Base-by-base conservation (phyloP, 169 alveolate species). In the Plasmodium chabaudi region DNA sequence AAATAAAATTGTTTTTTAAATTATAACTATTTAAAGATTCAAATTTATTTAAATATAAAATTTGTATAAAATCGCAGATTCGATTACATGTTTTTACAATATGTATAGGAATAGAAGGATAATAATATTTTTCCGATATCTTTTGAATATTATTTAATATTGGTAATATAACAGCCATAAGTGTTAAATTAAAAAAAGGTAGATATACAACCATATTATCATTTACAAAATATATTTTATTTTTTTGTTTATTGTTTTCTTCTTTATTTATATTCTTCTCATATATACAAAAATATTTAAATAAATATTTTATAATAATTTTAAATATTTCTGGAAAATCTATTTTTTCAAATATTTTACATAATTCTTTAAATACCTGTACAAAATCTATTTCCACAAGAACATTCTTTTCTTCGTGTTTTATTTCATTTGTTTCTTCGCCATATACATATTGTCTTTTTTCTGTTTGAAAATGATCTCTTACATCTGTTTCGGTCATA, bases 141-240 rank as follows among this genome's bases (percentile, higher is more conserved):
- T 55, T 42, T 10, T 82, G 34, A n/a, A 82, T 44, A 44, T 39
- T 68, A 17, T 17, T 68, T 65, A 82, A 47, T 51, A 82, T 27
- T 6, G 90, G 90, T 55, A 56, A 13, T 47, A 82, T 9, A 19
- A 82, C 12, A 10, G 68, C 90, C 90, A 82, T 82, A 15, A 82
- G 51, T 7, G 57, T 17, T n/a, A 82, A 69, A 42, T 82, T 70
- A 47, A 19, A 82, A 61, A 82, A 82, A 42, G 90, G 90, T 13
- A 82, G 47, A 82, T 82, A 82, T 27, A 82, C 15, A 19, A 39
- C 4, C 10, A 53, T 39, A 46, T 82, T 64, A n/a, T 60, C 27
- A 23, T 27, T 67, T 34, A 67, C 55, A 57, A 55, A 56, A 12
- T 67, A 82, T 23, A 82, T 82, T 27, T 47, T 82, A 68, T 82